Percentiles rank a stretch among this genome's conserved stretches.
Conservation (phyloP, 129 eudicot species). For the Helianthus tuberosus region DNA sequence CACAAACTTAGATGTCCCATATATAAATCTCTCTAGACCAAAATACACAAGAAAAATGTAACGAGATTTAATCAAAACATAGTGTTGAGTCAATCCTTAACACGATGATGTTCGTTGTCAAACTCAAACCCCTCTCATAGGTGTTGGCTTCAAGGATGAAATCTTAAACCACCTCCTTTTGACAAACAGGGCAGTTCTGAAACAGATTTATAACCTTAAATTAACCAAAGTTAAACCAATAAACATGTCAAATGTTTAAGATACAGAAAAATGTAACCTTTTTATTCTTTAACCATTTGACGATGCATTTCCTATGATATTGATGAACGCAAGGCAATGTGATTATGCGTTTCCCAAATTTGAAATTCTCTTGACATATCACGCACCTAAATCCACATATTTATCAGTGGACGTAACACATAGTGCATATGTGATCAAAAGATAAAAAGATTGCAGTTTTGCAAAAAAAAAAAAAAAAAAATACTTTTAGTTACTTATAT, state of each 20-base stretch:
- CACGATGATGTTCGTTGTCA: neutral
- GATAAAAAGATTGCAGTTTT: neutral
- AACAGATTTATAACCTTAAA: neutral
- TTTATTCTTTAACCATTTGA: conserved; percentile 53
- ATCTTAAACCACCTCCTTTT: conserved; percentile 45
- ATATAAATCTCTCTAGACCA: no score
- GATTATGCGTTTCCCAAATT: conserved; percentile 47
- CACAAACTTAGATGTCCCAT: no score
- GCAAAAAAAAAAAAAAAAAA: no score
- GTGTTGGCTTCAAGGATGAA: conserved; percentile 20
- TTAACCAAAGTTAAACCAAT: neutral
- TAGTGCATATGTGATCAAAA: neutral
- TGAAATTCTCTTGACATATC: conserved; percentile 55
- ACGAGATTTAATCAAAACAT: no score
- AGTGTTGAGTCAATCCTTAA: no score
- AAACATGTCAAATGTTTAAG: neutral
- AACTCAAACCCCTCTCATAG: conserved; percentile 11
- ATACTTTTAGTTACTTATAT: no score
- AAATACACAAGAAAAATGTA: no score
- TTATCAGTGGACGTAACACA: neutral
- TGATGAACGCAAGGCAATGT: conserved; percentile 70
- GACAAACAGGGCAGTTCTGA: conserved; percentile 78
- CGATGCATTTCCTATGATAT: conserved; percentile 70
- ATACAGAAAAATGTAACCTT: conserved; percentile 44
- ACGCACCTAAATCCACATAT: conserved; percentile 51